Percentiles rank a stretch among this genome's conserved stretches.
These are phyloP conservation scores for Beauveria rudraprayagi DNA, from an alignment of 2,329 filamentous ascomycete genomes.

Conservation along the genomic window DNA sequence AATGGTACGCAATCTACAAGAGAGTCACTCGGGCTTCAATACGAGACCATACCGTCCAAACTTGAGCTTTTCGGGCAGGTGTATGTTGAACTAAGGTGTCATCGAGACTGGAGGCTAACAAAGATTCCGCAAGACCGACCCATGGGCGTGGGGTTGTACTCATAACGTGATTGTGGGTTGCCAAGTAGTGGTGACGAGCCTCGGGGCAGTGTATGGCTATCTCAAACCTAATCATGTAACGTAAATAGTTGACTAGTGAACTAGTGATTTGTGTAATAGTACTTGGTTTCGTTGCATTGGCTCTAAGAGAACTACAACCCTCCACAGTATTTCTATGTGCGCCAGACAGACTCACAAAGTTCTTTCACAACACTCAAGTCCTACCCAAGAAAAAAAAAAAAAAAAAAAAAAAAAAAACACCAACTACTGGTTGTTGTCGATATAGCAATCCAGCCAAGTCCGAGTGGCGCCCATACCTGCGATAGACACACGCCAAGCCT, in stretches of 20 bases:
- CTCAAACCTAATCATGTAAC: background rate
- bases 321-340: no score
- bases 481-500: background rate
- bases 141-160: background rate
- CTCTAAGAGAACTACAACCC: no score
- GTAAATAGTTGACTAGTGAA: no score
- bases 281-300: no score
- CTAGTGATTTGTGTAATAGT: background rate
- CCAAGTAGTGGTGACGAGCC: background rate
- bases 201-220: background rate
- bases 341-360: background rate
- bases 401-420: background rate
- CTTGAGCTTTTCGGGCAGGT: conserved; percentile 4
- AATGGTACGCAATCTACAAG: background rate
- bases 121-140: background rate
- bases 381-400: background rate
- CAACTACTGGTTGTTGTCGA: background rate
- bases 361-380: background rate
- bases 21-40: background rate
- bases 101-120: background rate
- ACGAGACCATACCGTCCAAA: background rate
- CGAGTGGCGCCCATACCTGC: background rate
- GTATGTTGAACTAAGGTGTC: background rate
- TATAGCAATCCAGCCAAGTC: background rate
- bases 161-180: background rate